These are phyloP conservation scores for Penicillium verhagenii DNA, from an alignment of 495 filamentous ascomycete genomes.

Conservation along the genomic window DNA sequence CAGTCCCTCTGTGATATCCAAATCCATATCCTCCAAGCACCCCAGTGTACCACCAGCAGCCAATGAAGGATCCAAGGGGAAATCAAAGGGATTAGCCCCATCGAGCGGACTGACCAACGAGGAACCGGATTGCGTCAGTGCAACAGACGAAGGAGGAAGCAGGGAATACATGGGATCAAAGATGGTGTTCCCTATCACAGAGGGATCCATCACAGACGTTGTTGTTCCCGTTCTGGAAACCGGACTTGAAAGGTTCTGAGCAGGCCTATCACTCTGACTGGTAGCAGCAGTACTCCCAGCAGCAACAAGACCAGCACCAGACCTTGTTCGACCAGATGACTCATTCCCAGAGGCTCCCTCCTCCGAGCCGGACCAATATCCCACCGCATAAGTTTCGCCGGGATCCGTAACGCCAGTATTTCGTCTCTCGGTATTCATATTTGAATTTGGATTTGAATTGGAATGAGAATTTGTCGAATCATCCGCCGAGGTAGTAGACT, in stretches of 20 bases:
- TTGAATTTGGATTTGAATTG: no score
- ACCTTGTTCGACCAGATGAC: neutral
- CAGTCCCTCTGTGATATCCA: conserved; percentile 22
- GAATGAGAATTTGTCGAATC: no score
- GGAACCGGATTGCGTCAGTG: conserved; percentile 10
- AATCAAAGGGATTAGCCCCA: conserved; percentile 22
- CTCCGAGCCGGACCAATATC: conserved; percentile 26
- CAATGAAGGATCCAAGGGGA: conserved; percentile 22
- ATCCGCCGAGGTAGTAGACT: conserved; percentile 10
- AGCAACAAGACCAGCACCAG: neutral
- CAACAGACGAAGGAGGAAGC: conserved; percentile 8
- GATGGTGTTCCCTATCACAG: conserved; percentile 1
- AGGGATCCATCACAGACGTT: conserved; percentile 13
- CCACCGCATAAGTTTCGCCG: no score
- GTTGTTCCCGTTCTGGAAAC: no score
- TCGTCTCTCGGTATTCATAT: no score
- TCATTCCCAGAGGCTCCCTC: conserved; percentile 13
- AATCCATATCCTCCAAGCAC: conserved; percentile 25
- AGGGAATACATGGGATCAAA: conserved; percentile 26
- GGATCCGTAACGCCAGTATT: no score
- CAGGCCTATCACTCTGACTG: conserved; percentile 5
- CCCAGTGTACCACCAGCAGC: conserved; percentile 14
- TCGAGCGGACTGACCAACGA: conserved; percentile 23
- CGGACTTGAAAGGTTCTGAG: no score
- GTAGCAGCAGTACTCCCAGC: neutral